Percentiles rank a stretch among this genome's conserved stretches.
phyloP scores from a whole-genome alignment of 306 rosid species.

The Echinosophora koreensis region DNA sequence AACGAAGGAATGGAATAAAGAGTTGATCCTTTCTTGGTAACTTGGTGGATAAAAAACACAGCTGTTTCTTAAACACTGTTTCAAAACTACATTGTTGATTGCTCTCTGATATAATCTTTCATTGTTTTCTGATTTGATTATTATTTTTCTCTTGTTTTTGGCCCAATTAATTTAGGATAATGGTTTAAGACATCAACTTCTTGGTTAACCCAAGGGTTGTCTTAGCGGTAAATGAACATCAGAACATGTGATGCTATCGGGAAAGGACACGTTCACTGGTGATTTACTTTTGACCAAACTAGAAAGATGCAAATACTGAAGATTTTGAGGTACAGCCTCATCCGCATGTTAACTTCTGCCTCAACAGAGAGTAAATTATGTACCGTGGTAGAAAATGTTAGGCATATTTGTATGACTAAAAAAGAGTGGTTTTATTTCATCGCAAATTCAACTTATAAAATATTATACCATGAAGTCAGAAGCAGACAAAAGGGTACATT shows the following conservation, averaged over 20 bases:
- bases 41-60: too few relatives aligned
- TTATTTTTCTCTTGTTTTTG: not conserved
- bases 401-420: not conserved
- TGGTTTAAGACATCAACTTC: not conserved
- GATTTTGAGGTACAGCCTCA: not conserved
- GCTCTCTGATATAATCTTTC: not conserved
- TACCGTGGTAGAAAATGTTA: not conserved
- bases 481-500: constrained; percentile 45
- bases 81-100: not conserved
- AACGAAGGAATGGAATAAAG: not conserved
- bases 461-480: constrained; percentile 34
- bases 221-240: too few relatives aligned
- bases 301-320: not conserved
- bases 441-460: constrained; percentile 40
- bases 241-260: not conserved
- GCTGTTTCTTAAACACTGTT: too few relatives aligned
- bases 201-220: not conserved
- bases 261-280: not conserved
- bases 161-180: not conserved
- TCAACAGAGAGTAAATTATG: not conserved
- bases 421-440: constrained; percentile 49
- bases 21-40: too few relatives aligned
- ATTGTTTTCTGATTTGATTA: not conserved
- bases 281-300: not conserved
- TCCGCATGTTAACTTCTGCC: not conserved